Evolutionary conservation across 2,329 filamentous ascomycete species (phyloP).

Genomic region (Arachnomyces sp.): DNA sequence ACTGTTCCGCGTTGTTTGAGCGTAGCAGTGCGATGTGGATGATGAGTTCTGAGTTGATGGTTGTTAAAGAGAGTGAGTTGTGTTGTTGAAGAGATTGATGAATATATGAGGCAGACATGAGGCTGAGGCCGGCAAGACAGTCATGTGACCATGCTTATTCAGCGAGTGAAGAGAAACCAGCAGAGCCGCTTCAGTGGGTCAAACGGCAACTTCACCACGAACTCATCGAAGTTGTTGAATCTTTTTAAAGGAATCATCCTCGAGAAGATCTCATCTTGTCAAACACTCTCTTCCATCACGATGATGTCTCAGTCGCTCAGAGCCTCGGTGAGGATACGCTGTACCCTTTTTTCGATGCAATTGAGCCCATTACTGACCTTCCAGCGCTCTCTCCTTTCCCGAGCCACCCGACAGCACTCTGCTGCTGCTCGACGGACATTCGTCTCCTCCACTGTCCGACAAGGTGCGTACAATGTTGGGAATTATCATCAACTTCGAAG

Average conservation of each 20-base stretch:
- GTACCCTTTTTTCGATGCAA: conserved; percentile 8
- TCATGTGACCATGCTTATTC: no score
- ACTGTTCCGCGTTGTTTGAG: not conserved
- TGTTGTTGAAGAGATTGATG: no score
- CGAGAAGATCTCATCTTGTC: conserved; percentile 16
- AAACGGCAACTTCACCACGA: conserved; percentile 13
- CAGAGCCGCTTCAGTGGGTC: no score
- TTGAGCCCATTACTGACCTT: conserved; percentile 18
- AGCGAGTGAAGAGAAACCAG: no score
- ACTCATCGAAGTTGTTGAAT: conserved; percentile 18
- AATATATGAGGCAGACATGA: conserved; percentile 2
- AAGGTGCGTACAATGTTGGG: conserved; percentile 44
- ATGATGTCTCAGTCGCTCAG: conserved; percentile 56
- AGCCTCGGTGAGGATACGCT: conserved; percentile 44
- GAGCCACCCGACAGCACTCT: conserved; percentile 51
- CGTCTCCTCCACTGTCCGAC: conserved; percentile 53
- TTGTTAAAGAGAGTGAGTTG: no score
- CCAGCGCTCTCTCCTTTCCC: conserved; percentile 54
- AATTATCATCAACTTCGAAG: conserved; percentile 9
- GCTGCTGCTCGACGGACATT: conserved; percentile 53
- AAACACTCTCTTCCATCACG: conserved; percentile 22
- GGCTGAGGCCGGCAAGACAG: conserved; percentile 4
- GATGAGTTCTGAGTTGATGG: no score
- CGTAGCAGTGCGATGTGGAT: no score
- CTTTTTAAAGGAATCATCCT: conserved; percentile 17